Evolutionary conservation across 2,329 filamentous ascomycete genomes (phyloP).

Genomic region (Penicillium verrucosum): DNA sequence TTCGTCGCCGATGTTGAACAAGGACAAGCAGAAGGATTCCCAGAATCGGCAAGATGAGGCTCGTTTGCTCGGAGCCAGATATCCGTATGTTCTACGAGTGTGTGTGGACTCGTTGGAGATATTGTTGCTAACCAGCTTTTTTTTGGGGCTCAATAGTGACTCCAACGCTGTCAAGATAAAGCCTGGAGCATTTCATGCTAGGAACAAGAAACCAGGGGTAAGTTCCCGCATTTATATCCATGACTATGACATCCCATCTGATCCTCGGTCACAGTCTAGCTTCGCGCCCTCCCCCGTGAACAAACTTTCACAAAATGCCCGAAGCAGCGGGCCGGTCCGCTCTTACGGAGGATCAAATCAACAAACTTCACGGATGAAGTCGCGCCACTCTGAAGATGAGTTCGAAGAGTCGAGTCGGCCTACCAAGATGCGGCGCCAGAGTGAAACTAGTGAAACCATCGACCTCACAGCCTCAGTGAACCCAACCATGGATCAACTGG

Average conservation of each 20-base stretch:
- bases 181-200: conserved; percentile 24
- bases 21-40: conserved; percentile 4
- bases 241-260: not conserved
- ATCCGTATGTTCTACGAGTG: conserved; percentile 9
- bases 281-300: conserved; percentile 26
- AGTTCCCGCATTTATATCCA: not conserved
- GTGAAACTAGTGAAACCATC: conserved; percentile 4
- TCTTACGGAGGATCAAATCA: conserved; percentile 21
- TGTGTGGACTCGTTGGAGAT: not conserved
- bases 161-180: conserved; percentile 27
- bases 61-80: conserved; percentile 18
- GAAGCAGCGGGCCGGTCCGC: conserved; percentile 35
- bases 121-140: not conserved
- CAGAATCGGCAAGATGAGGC: conserved; percentile 20
- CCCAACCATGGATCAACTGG: not conserved
- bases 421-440: conserved; percentile 31
- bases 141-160: conserved; percentile 9
- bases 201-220: conserved; percentile 25
- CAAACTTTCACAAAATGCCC: conserved; percentile 24
- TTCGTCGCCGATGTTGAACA: conserved; percentile 18
- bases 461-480: conserved; percentile 1
- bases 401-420: conserved; percentile 23
- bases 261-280: conserved; percentile 8
- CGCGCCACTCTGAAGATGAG: conserved; percentile 10
- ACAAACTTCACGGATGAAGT: not conserved